phyloP scores from a whole-genome alignment of 768 basidiomycete genomes.

The Pisolithus tinctorius region DNA sequence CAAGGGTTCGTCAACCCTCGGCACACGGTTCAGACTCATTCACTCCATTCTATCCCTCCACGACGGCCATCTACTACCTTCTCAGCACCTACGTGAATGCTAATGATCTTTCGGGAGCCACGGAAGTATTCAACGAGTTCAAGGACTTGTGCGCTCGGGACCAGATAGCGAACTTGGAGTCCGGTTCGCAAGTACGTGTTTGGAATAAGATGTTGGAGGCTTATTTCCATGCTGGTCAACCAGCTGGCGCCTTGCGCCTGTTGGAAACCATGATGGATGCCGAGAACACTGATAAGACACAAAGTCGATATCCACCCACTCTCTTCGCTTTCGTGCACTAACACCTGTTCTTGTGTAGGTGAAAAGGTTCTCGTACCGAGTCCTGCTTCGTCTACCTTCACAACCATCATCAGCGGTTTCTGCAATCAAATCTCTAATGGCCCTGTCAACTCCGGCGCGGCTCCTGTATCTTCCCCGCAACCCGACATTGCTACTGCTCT shows the following conservation, averaged over 20 bases:
- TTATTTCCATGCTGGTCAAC: slow-evolving; percentile 58
- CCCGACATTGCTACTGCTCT: slow-evolving; percentile 56
- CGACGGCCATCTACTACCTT: slow-evolving; percentile 44
- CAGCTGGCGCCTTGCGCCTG: slow-evolving; percentile 57
- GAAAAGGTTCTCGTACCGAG: slow-evolving; percentile 39
- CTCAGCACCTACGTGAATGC: slow-evolving; percentile 51
- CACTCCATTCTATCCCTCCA: slow-evolving; percentile 21
- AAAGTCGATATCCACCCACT: slow-evolving; percentile 2
- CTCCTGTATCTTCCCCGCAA: background rate
- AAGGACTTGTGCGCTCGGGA: slow-evolving; percentile 33
- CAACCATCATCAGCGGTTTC: slow-evolving; percentile 60
- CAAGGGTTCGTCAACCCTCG: slow-evolving; percentile 19
- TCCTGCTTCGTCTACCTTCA: slow-evolving; percentile 58
- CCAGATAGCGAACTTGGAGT: slow-evolving; percentile 15
- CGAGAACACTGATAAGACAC: slow-evolving; percentile 7
- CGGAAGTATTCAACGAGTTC: slow-evolving; percentile 62
- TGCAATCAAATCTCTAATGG: slow-evolving; percentile 32
- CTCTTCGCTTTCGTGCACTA: background rate
- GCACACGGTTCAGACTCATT: too few relatives aligned
- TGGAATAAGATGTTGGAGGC: slow-evolving; percentile 77
- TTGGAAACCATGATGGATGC: slow-evolving; percentile 67
- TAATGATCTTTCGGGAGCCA: slow-evolving; percentile 41
- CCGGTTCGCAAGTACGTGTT: slow-evolving; percentile 36
- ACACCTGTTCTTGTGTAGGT: background rate
- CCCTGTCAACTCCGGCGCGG: background rate